Percentiles rank a stretch among this genome's conserved stretches.
Conservation (phyloP, 345 rosid genomes). For the Rhodamnia rubescens region DNA sequence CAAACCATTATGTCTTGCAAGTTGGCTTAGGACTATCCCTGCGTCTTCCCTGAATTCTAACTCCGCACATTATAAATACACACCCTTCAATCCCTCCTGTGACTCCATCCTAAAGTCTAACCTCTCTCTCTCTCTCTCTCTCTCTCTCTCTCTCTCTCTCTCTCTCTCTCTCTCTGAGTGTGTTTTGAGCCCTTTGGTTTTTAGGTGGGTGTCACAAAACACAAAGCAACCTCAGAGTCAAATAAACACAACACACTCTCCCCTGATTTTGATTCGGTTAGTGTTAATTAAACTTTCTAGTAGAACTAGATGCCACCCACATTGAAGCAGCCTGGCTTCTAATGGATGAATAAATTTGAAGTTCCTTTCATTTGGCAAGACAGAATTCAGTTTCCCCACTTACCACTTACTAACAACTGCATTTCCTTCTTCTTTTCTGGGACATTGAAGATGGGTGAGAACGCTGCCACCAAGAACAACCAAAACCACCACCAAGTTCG, state of each 20-base stretch:
- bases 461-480: slow-evolving; percentile 26
- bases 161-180: neutral
- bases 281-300: neutral
- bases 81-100: neutral
- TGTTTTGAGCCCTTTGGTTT: neutral
- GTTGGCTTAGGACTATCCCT: neutral
- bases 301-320: neutral
- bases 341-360: neutral
- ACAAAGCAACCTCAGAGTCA: neutral
- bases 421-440: neutral
- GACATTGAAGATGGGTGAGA: slow-evolving; percentile 35
- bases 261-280: neutral
- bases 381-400: neutral
- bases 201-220: neutral
- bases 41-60: neutral
- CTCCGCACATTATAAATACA: neutral
- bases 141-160: neutral
- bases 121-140: neutral
- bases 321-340: neutral
- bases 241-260: neutral
- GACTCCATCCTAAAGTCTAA: neutral
- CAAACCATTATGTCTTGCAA: neutral
- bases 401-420: neutral
- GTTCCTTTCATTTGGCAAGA: neutral
- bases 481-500: slow-evolving; percentile 29